phyloP scores from a whole-genome alignment of 1,284 basidiomycete genomes.

The Cutaneotrichosporon sp. region DNA sequence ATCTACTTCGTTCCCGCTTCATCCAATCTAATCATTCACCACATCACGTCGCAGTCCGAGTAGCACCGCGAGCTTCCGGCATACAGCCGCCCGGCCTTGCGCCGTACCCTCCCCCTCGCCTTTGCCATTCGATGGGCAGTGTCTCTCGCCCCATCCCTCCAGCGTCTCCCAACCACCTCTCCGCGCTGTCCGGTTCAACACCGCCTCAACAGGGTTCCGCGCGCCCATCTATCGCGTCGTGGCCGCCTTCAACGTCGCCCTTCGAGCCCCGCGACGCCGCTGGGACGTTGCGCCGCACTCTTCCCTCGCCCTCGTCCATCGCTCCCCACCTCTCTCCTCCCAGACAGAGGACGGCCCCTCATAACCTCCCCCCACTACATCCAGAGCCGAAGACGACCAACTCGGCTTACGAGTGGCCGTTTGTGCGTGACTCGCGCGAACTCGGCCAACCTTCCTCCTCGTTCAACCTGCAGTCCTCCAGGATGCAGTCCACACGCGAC shows the following conservation, averaged over 20 bases:
- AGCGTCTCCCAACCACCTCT: neutral
- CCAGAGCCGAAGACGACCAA: neutral
- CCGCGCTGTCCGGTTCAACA: slow-evolving; percentile 1
- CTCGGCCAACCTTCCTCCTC: slow-evolving; percentile 20
- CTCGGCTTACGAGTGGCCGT: neutral
- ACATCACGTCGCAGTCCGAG: neutral
- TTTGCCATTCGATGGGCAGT: neutral
- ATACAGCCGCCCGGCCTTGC: neutral
- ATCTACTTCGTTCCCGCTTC: too few species aligned
- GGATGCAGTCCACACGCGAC: neutral
- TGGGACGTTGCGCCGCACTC: neutral
- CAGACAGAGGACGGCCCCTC: neutral
- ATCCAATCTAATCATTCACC: too few species aligned
- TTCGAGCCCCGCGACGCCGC: neutral
- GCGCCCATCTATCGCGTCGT: neutral
- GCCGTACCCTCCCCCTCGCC: neutral
- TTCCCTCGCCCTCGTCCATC: neutral
- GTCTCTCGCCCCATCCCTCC: neutral
- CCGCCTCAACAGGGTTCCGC: neutral
- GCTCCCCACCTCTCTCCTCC: neutral
- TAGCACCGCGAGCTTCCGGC: neutral
- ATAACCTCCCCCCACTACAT: neutral
- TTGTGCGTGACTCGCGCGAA: slow-evolving; percentile 7
- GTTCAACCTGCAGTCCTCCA: neutral
- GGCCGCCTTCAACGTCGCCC: neutral